Evolutionary conservation across 1,284 basidiomycete genomes (phyloP).

Genomic region (Vanrija sp.): DNA sequence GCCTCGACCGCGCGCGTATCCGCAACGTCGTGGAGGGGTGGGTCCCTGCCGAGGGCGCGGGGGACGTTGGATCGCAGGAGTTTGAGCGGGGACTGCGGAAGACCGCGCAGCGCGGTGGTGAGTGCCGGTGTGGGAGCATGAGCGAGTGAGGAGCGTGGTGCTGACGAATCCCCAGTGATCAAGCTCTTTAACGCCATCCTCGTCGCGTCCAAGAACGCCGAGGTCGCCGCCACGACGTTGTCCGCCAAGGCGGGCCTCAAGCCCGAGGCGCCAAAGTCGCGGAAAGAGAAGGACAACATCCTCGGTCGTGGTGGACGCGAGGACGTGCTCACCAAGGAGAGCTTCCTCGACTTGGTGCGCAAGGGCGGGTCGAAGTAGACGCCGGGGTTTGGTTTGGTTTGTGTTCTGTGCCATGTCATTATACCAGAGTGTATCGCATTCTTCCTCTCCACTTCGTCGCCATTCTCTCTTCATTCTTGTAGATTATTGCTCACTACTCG

Average conservation of each 20-base stretch:
- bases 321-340: slow-evolving; percentile 47
- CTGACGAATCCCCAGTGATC: slow-evolving; percentile 40
- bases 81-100: slow-evolving; percentile 49
- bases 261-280: slow-evolving; percentile 32
- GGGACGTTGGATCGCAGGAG: slow-evolving; percentile 38
- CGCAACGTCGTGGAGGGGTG: slow-evolving; percentile 47
- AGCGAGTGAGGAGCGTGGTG: too few species aligned
- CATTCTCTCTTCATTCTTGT: too few species aligned
- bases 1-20: slow-evolving; percentile 43
- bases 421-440: too few species aligned
- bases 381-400: too few species aligned
- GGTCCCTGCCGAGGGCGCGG: slow-evolving; percentile 29
- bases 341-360: slow-evolving; percentile 51
- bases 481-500: too few species aligned
- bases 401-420: too few species aligned
- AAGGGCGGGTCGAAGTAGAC: slow-evolving; percentile 23
- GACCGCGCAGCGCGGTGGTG: slow-evolving; percentile 50
- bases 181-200: slow-evolving; percentile 52
- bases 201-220: slow-evolving; percentile 41
- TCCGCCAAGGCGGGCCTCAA: slow-evolving; percentile 37
- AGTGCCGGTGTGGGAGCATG: slow-evolving; percentile 19
- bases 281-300: slow-evolving; percentile 49
- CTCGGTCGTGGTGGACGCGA: slow-evolving; percentile 45
- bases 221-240: slow-evolving; percentile 24
- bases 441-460: too few species aligned